Conservation (phyloP, 306 rosid genomes). For the Rosa persica region DNA sequence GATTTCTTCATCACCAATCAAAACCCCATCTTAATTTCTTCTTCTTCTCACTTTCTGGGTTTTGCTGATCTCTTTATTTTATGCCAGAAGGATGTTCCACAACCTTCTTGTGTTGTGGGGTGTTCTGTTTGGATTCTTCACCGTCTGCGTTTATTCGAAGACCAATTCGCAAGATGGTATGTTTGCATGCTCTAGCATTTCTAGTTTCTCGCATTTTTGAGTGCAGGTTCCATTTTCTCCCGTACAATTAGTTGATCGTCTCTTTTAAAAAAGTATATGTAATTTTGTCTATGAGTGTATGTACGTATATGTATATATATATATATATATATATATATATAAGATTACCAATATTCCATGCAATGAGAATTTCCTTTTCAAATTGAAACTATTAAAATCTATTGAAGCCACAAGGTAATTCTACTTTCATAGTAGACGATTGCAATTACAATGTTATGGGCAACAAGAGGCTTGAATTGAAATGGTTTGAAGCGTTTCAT, state of each 20-base stretch:
- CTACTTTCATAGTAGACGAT: not conserved
- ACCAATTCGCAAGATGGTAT: slow-evolving; percentile 44
- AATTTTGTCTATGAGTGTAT: not conserved
- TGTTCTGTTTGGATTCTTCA: slow-evolving; percentile 43
- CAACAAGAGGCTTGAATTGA: not conserved
- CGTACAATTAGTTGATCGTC: not conserved
- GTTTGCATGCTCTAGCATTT: not conserved
- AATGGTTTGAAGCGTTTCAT: not conserved
- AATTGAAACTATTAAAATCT: not conserved
- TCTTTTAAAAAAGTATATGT: not conserved
- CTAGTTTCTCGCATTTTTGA: not conserved
- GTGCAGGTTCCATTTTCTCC: not conserved
- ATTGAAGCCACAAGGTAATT: not conserved
- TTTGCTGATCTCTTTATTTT: slow-evolving; percentile 2
- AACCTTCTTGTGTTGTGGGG: slow-evolving; percentile 56
- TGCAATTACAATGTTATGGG: not conserved
- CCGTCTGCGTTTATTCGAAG: slow-evolving; percentile 33
- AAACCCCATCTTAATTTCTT: not conserved
- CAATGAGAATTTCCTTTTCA: not conserved
- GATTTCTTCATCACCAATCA: not conserved
- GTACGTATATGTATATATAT: too few relatives aligned
- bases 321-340: too few relatives aligned
- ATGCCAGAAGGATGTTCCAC: slow-evolving; percentile 37
- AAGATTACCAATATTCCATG: not conserved
- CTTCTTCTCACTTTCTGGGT: not conserved